phyloP scores from a whole-genome alignment of 2,329 filamentous ascomycete genomes.

The Apiospora marii region DNA sequence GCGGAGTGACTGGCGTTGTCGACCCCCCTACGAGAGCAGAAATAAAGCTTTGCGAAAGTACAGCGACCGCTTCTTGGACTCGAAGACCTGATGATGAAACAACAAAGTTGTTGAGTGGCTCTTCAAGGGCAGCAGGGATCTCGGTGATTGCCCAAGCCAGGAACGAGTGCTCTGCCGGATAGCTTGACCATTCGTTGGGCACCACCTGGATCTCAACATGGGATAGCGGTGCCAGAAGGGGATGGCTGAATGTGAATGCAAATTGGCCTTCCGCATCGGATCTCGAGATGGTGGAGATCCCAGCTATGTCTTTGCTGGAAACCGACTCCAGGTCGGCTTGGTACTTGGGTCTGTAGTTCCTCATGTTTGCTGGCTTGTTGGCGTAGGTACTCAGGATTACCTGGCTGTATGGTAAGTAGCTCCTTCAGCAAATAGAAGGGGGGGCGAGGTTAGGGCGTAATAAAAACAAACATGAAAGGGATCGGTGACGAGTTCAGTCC shows the following conservation, averaged over 20 bases:
- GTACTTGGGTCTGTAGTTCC: conserved; percentile 30
- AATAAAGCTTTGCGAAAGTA: conserved; percentile 42
- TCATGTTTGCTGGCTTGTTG: conserved; percentile 19
- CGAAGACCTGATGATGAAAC: conserved; percentile 32
- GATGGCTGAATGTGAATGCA: conserved; percentile 61
- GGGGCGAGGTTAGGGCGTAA: too few species aligned
- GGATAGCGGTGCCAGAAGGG: conserved; percentile 33
- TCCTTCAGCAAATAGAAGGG: not conserved
- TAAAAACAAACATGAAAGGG: too few species aligned
- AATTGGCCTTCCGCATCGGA: conserved; percentile 79
- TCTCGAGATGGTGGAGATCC: conserved; percentile 60
- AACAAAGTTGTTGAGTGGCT: conserved; percentile 35
- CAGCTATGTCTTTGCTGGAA: conserved; percentile 27
- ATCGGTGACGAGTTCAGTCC: not conserved
- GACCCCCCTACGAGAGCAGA: not conserved
- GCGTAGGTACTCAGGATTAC: not conserved
- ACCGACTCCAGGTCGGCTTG: conserved; percentile 36
- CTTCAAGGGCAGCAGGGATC: conserved; percentile 31
- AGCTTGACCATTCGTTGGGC: conserved; percentile 43
- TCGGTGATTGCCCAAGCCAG: conserved; percentile 38
- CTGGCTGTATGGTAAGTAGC: not conserved
- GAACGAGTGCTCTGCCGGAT: conserved; percentile 36
- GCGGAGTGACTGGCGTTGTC: conserved; percentile 31
- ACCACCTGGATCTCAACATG: conserved; percentile 48
- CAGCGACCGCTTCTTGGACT: conserved; percentile 34